phyloP scores from a whole-genome alignment of 2,329 filamentous ascomycete species.

The Hypoxylon rubiginosum region DNA sequence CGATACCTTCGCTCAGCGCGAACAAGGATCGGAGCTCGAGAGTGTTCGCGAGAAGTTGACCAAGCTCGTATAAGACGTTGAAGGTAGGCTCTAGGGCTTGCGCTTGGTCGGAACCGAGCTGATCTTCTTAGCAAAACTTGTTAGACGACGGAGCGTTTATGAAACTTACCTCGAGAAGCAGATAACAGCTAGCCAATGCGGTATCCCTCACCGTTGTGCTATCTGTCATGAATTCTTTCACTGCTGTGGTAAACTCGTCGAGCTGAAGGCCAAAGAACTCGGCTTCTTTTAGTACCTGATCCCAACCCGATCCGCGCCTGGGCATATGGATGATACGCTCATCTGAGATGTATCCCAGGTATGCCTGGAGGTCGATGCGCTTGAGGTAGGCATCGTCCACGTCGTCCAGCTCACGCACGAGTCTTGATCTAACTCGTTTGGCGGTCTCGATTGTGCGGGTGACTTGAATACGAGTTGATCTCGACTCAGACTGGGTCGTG shows the following conservation, averaged over 20 bases:
- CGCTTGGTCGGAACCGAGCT: constrained; percentile 57
- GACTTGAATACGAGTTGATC: constrained; percentile 33
- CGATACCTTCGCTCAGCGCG: constrained; percentile 50
- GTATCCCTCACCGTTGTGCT: constrained; percentile 48
- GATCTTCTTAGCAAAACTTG: constrained; percentile 3
- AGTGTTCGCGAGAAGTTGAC: constrained; percentile 54
- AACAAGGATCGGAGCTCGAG: constrained; percentile 56
- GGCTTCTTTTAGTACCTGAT: constrained; percentile 56
- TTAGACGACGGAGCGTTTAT: background rate
- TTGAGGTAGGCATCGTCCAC: constrained; percentile 48
- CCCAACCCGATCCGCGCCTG: constrained; percentile 58
- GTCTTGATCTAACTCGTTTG: constrained; percentile 33
- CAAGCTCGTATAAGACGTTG: constrained; percentile 56
- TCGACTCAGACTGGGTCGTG: constrained; percentile 14
- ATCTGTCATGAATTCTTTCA: constrained; percentile 50
- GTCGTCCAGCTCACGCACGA: constrained; percentile 48
- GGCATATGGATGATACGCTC: constrained; percentile 59
- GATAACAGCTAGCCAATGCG: constrained; percentile 55
- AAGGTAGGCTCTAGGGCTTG: constrained; percentile 57
- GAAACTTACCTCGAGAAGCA: constrained; percentile 55
- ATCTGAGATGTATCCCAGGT: constrained; percentile 56
- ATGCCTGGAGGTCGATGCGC: constrained; percentile 48
- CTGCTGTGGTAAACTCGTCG: constrained; percentile 53
- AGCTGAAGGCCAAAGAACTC: constrained; percentile 59
- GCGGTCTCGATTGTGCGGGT: constrained; percentile 43